A percentile compares a stretch with the other conserved stretches of the same genome.
Evolutionary conservation across 495 filamentous ascomycete genomes (phyloP).

Genomic region (Thozetella sp.): DNA sequence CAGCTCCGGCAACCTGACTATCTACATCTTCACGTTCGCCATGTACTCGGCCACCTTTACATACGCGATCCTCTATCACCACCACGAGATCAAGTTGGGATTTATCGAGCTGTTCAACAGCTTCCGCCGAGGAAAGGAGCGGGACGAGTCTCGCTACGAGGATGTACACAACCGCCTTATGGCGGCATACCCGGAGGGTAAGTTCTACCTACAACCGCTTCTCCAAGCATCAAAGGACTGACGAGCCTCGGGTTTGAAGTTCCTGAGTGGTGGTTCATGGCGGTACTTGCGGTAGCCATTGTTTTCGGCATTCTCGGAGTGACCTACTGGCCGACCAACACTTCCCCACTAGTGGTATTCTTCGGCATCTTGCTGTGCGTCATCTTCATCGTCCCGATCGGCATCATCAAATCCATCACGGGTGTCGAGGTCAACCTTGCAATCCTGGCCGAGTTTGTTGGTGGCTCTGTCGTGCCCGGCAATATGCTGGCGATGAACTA

Average conservation of each 20-base stretch:
- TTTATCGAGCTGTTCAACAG: constrained; percentile 27
- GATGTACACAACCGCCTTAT: constrained; percentile 41
- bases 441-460: constrained; percentile 42
- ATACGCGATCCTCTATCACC: constrained; percentile 34
- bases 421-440: constrained; percentile 36
- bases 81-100: constrained; percentile 32
- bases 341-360: constrained; percentile 33
- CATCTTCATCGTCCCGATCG: constrained; percentile 36
- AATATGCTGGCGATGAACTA: constrained; percentile 41
- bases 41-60: constrained; percentile 34
- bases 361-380: constrained; percentile 36
- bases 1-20: constrained; percentile 24
- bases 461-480: constrained; percentile 29
- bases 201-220: not conserved
- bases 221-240: not conserved
- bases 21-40: constrained; percentile 38
- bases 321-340: constrained; percentile 33
- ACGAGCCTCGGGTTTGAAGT: constrained; percentile 10
- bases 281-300: constrained; percentile 26
- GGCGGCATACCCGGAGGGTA: constrained; percentile 30
- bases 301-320: constrained; percentile 30
- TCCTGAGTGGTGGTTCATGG: constrained; percentile 36
- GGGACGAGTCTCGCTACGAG: constrained; percentile 15
- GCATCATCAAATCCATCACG: constrained; percentile 39
- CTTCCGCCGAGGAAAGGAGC: constrained; percentile 21